phyloP scores from a whole-genome alignment of 768 basidiomycete genomes.

The Mycena epipterygia region DNA sequence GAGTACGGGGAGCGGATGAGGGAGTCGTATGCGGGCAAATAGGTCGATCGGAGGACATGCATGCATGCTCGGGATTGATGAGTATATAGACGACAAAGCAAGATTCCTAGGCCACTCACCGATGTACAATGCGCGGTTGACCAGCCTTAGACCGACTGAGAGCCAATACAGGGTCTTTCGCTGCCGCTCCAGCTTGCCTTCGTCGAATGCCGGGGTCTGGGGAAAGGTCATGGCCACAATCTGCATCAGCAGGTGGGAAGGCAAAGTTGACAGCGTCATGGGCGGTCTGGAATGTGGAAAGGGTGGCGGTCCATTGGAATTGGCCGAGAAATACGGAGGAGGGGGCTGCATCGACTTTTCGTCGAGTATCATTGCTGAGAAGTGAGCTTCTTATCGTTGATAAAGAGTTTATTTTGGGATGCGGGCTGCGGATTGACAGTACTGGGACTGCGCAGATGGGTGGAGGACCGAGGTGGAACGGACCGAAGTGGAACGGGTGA shows the following conservation, averaged over 20 bases:
- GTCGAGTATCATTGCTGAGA: constrained; percentile 34
- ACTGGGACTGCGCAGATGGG: constrained; percentile 15
- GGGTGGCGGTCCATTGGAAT: constrained; percentile 38
- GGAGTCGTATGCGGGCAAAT: constrained; percentile 73
- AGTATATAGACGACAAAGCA: not conserved
- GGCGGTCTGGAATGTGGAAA: constrained; percentile 35
- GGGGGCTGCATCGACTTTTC: constrained; percentile 36
- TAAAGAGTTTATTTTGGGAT: constrained; percentile 27
- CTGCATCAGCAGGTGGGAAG: constrained; percentile 76
- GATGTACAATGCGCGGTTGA: constrained; percentile 77
- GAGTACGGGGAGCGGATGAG: constrained; percentile 78
- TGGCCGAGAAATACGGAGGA: constrained; percentile 27
- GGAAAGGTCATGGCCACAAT: constrained; percentile 79
- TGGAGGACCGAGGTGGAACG: not conserved
- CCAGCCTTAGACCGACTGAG: constrained; percentile 69
- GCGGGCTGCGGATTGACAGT: constrained; percentile 19
- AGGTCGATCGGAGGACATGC: constrained; percentile 84
- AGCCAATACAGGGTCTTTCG: constrained; percentile 83
- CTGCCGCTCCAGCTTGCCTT: constrained; percentile 64
- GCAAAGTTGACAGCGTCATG: constrained; percentile 53
- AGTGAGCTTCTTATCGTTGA: constrained; percentile 23
- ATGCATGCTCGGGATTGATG: constrained; percentile 68
- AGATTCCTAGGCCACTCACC: constrained; percentile 52
- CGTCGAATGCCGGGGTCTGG: constrained; percentile 50
- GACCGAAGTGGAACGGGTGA: not conserved